phyloP scores from a whole-genome alignment of 352 stramenopile genomes.

The Globisporangium apiculatum region DNA sequence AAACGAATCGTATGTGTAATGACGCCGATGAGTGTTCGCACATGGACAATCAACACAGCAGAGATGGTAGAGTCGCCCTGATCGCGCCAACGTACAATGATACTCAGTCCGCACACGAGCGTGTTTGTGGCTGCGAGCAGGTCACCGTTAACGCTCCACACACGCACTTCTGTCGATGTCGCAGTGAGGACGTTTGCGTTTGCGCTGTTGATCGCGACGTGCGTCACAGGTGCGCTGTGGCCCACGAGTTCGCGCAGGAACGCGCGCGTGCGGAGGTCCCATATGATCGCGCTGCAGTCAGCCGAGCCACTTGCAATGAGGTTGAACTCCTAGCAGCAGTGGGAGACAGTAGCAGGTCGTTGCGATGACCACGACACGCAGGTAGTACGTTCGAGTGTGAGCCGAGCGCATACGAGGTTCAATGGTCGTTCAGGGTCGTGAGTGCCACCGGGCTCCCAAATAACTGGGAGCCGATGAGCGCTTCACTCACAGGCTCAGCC shows the following conservation, averaged over 20 bases:
- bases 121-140: slow-evolving; percentile 46
- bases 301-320: slow-evolving; percentile 53
- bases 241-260: slow-evolving; percentile 59
- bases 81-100: slow-evolving; percentile 36
- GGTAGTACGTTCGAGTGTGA: no score
- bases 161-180: slow-evolving; percentile 38
- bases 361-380: neutral
- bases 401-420: no score
- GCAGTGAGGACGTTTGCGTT: slow-evolving; percentile 59
- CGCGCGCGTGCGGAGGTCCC: slow-evolving; percentile 52
- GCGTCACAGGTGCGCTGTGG: slow-evolving; percentile 32
- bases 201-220: slow-evolving; percentile 61
- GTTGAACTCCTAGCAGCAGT: slow-evolving; percentile 41
- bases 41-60: neutral
- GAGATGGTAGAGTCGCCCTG: no score
- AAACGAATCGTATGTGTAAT: slow-evolving; percentile 2
- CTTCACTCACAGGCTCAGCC: neutral
- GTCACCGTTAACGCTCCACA: slow-evolving; percentile 81
- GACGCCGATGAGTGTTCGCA: neutral
- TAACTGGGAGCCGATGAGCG: neutral
- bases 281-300: slow-evolving; percentile 55
- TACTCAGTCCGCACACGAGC: slow-evolving; percentile 25
- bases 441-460: no score
- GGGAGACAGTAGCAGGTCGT: neutral
- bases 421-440: no score